phyloP scores from a whole-genome alignment of 164 flowering plant species.

The Aristolochia contorta region DNA sequence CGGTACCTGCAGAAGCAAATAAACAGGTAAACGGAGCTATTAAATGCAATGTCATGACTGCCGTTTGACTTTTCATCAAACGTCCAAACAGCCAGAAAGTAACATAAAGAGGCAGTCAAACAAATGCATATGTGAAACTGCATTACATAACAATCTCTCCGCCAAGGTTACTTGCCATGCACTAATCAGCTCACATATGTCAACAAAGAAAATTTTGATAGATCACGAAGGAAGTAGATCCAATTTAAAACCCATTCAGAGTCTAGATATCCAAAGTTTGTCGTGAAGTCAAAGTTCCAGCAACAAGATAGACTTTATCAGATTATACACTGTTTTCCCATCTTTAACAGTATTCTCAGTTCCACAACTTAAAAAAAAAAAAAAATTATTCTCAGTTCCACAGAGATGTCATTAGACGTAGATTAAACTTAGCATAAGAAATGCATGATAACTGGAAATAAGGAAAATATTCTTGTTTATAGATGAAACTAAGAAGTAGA shows the following conservation, averaged over 20 bases:
- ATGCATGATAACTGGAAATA: background rate
- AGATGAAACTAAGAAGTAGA: too few relatives aligned
- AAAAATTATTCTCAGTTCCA: too few relatives aligned
- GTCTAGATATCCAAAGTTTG: constrained; percentile 61
- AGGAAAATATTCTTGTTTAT: too few relatives aligned
- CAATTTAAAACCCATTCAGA: constrained; percentile 10
- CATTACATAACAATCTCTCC: constrained; percentile 35
- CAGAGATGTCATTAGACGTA: too few relatives aligned
- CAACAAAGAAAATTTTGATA: too few relatives aligned
- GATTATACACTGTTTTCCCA: background rate
- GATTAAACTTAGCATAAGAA: too few relatives aligned
- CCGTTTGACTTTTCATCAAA: background rate
- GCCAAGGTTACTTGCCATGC: constrained; percentile 47
- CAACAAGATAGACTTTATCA: background rate
- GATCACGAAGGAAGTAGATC: background rate
- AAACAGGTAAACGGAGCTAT: background rate
- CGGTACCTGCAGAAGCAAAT: constrained; percentile 46
- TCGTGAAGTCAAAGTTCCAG: background rate
- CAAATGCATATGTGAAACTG: constrained; percentile 72
- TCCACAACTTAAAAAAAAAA: too few relatives aligned
- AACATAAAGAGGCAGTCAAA: background rate
- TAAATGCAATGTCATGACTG: background rate
- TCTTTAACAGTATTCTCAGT: too few relatives aligned
- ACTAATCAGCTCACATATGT: constrained; percentile 56
- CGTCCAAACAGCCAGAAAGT: background rate